Conservation (phyloP, 2,329 filamentous ascomycete species). For the Shiraia bambusicola region DNA sequence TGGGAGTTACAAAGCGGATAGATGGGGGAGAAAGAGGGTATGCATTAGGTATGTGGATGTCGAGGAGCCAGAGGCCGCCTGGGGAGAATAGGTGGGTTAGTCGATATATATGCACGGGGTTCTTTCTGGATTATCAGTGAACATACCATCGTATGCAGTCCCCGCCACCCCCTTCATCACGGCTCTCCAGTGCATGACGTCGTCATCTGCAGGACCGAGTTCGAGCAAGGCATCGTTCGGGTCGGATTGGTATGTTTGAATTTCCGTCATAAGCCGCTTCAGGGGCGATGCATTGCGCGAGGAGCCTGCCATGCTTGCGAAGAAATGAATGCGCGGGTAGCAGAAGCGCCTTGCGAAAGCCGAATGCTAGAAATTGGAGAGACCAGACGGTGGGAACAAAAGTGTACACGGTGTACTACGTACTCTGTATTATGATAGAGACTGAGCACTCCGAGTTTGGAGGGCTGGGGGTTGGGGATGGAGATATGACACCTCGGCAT, state of each 20-base stretch:
- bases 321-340: neutral
- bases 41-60: constrained; percentile 70
- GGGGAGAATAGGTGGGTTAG: neutral
- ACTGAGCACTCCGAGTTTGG: neutral
- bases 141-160: constrained; percentile 61
- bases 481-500: constrained; percentile 18
- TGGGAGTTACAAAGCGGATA: constrained; percentile 70
- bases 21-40: constrained; percentile 80
- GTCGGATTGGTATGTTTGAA: constrained; percentile 58
- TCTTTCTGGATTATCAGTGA: neutral
- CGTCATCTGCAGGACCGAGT: constrained; percentile 59
- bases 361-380: no score
- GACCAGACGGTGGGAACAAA: no score
- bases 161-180: constrained; percentile 61
- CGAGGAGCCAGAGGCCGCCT: constrained; percentile 80
- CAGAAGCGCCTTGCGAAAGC: no score
- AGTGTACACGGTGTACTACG: no score
- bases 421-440: neutral
- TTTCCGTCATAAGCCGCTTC: constrained; percentile 63
- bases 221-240: constrained; percentile 59
- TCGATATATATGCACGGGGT: neutral
- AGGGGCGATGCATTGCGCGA: constrained; percentile 45
- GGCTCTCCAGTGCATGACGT: constrained; percentile 62
- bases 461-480: constrained; percentile 2
- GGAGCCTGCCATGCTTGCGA: constrained; percentile 32